Percentiles rank a stretch among this genome's conserved stretches.
phyloP scores from a whole-genome alignment of 495 filamentous ascomycete genomes.

The Gamarada debralockiae region DNA sequence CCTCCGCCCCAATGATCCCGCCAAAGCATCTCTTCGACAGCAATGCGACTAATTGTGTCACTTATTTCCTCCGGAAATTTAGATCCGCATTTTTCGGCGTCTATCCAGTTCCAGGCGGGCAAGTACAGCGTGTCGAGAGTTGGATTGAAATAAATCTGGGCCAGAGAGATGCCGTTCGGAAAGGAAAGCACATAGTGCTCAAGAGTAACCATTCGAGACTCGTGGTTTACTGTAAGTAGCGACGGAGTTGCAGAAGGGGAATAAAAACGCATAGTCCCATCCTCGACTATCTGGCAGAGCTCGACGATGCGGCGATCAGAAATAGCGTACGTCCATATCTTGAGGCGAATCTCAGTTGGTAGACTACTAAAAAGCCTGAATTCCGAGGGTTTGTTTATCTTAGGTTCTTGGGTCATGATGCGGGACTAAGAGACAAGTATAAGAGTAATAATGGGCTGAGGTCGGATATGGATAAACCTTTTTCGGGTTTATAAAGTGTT shows the following conservation, averaged over 20 bases:
- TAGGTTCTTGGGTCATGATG: neutral
- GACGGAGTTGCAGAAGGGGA: neutral
- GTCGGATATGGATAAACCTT: too few relatives aligned
- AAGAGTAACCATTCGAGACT: neutral
- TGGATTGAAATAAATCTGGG: neutral
- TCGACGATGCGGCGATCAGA: neutral
- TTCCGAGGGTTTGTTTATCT: neutral
- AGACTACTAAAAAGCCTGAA: neutral
- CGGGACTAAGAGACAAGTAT: neutral
- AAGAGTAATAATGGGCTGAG: too few relatives aligned
- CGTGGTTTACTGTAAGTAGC: neutral
- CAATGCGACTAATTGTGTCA: neutral
- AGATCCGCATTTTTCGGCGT: neutral
- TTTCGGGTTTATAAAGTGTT: neutral
- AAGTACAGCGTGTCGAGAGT: neutral
- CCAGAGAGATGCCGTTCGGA: neutral
- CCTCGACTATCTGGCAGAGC: neutral
- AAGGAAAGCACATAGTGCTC: neutral
- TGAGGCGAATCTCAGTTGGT: neutral
- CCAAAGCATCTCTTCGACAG: neutral
- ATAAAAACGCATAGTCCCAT: neutral
- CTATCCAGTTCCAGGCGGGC: neutral
- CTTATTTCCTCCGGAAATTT: neutral
- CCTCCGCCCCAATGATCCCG: neutral
- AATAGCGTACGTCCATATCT: neutral